These are phyloP conservation scores for Hymenoscyphus scutula DNA, from an alignment of 2,329 filamentous ascomycete species.

Conservation along the genomic window DNA sequence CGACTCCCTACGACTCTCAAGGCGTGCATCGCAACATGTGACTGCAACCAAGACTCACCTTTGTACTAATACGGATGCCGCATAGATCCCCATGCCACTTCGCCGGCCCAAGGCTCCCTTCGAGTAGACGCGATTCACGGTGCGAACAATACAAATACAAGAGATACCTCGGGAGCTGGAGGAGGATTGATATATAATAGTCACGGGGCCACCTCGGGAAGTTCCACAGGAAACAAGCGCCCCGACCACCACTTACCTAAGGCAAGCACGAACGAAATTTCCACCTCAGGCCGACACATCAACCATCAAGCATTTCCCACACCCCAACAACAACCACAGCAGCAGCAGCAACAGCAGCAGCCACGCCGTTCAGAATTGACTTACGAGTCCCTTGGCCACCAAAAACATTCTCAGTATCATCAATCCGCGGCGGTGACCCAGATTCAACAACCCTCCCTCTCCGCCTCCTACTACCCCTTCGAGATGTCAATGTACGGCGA, in stretches of 20 bases:
- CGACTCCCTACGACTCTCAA: neutral
- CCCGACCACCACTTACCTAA: too few relatives aligned
- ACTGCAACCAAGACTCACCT: neutral
- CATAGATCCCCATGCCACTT: slow-evolving; percentile 3
- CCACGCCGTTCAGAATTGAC: slow-evolving; percentile 6
- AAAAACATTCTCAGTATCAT: slow-evolving; percentile 9
- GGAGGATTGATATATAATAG: too few relatives aligned
- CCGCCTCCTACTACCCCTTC: slow-evolving; percentile 8
- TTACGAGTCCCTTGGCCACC: slow-evolving; percentile 20
- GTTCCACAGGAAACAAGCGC: too few relatives aligned
- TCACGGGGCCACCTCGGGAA: too few relatives aligned
- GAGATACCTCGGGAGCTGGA: slow-evolving; percentile 1
- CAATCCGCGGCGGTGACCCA: slow-evolving; percentile 17
- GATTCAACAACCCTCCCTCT: neutral
- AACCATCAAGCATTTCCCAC: slow-evolving; percentile 12
- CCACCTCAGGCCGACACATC: slow-evolving; percentile 17
- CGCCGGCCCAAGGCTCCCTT: slow-evolving; percentile 15
- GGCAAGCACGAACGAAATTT: slow-evolving; percentile 12
- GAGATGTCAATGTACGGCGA: slow-evolving; percentile 32
- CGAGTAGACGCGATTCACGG: neutral
- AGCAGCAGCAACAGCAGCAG: slow-evolving; percentile 14
- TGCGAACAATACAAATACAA: slow-evolving; percentile 15
- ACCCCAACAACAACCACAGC: slow-evolving; percentile 10
- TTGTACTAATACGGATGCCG: neutral
- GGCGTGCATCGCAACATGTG: neutral